Evolutionary conservation across 495 filamentous ascomycete genomes (phyloP).

Genomic region (Aspergillus indologenus): DNA sequence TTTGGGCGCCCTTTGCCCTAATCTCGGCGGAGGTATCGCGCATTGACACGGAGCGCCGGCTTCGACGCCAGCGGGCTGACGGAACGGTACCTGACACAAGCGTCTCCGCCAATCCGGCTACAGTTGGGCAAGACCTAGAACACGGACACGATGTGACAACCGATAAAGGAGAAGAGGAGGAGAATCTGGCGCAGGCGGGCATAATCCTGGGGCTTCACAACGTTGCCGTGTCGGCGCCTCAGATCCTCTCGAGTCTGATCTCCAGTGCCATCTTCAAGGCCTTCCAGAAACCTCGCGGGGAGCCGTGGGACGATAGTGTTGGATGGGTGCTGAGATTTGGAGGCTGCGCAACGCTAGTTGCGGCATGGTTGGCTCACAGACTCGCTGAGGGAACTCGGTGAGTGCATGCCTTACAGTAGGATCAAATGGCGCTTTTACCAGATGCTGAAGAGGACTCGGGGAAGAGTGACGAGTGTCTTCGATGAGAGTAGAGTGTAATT

Average conservation of each 20-base stretch:
- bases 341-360: conserved; percentile 70
- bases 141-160: conserved; percentile 17
- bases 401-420: conserved; percentile 7
- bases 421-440: no score
- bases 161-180: conserved; percentile 22
- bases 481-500: no score
- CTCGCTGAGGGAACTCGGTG: conserved; percentile 35
- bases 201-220: conserved; percentile 91
- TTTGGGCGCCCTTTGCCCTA: conserved; percentile 91
- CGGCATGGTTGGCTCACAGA: conserved; percentile 61
- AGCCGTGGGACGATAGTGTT: conserved; percentile 79
- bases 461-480: no score
- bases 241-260: conserved; percentile 80
- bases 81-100: conserved; percentile 3
- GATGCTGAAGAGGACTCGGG: no score
- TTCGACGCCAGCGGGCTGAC: conserved; percentile 39
- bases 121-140: conserved; percentile 26
- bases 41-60: conserved; percentile 66
- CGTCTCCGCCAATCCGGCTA: conserved; percentile 1
- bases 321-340: conserved; percentile 80
- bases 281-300: conserved; percentile 78
- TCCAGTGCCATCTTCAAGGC: conserved; percentile 76
- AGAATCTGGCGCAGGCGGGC: conserved; percentile 63
- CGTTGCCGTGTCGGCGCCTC: conserved; percentile 81
- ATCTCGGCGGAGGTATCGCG: conserved; percentile 83